phyloP scores from a whole-genome alignment of 371 early-diverging fungal species.

The Mortierella sp. region DNA sequence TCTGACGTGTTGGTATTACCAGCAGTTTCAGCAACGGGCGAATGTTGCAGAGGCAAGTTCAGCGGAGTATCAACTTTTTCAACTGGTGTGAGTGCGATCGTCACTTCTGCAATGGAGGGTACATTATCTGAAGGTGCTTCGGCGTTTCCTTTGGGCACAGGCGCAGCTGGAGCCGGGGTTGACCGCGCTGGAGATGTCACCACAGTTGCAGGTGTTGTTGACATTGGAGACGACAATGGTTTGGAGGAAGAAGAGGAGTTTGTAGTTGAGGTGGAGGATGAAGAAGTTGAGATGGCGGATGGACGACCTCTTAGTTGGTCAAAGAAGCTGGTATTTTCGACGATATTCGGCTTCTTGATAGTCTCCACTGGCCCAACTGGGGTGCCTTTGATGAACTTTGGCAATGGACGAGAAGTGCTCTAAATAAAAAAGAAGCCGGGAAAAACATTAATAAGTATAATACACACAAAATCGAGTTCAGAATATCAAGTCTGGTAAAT shows the following conservation, averaged over 20 bases:
- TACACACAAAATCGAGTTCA: background rate
- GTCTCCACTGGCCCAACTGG: slow-evolving; percentile 15
- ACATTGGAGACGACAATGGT: background rate
- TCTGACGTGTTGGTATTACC: background rate
- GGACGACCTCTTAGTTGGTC: slow-evolving; percentile 17
- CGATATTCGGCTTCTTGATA: slow-evolving; percentile 27
- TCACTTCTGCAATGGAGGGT: no score
- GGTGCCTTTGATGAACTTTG: slow-evolving; percentile 43
- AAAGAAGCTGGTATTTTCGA: slow-evolving; percentile 31
- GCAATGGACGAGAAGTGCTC: slow-evolving; percentile 15
- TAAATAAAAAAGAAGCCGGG: background rate
- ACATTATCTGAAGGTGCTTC: no score
- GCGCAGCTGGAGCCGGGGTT: background rate
- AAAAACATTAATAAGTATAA: background rate
- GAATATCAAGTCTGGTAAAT: background rate
- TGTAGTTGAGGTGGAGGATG: background rate
- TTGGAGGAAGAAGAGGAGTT: background rate
- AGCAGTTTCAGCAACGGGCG: background rate
- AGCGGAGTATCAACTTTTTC: background rate
- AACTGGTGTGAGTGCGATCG: background rate
- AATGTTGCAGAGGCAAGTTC: background rate
- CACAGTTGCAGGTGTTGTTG: background rate
- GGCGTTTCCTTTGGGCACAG: background rate
- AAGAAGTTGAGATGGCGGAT: background rate
- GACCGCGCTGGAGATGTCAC: background rate